Conservation (phyloP, 139 green algal species). For the Tetradesmus lagerheimii region DNA sequence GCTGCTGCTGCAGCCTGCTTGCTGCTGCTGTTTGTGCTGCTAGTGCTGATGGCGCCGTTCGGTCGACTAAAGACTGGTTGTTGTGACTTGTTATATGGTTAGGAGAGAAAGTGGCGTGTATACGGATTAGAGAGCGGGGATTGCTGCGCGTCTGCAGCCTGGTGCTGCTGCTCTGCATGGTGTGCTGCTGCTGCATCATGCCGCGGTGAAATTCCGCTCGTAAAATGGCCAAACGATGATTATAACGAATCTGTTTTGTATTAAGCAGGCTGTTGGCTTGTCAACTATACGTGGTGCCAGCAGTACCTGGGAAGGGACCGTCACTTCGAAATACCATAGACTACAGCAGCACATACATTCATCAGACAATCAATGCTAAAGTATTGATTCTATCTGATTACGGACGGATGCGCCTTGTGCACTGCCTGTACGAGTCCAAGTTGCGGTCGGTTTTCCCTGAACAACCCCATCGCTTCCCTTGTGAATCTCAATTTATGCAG, state of each 20-base stretch:
- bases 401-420: too few relatives aligned
- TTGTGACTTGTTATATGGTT: neutral
- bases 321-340: neutral
- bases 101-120: neutral
- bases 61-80: neutral
- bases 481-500: too few relatives aligned
- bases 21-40: neutral
- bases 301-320: neutral
- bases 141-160: neutral
- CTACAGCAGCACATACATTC: too few relatives aligned
- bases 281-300: neutral
- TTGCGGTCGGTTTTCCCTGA: too few relatives aligned
- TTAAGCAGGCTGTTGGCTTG: neutral
- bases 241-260: too few relatives aligned
- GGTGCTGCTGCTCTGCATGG: slow-evolving; percentile 1
- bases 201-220: too few relatives aligned
- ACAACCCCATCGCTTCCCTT: too few relatives aligned
- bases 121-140: neutral
- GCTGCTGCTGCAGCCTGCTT: neutral
- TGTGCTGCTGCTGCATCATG: neutral
- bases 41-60: neutral
- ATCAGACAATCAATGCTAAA: too few relatives aligned
- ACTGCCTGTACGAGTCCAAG: too few relatives aligned
- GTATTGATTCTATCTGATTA: too few relatives aligned
- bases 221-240: too few relatives aligned